These are phyloP conservation scores for Dissoconium aciculare DNA, from an alignment of 2,329 filamentous ascomycete genomes.

Conservation along the genomic window DNA sequence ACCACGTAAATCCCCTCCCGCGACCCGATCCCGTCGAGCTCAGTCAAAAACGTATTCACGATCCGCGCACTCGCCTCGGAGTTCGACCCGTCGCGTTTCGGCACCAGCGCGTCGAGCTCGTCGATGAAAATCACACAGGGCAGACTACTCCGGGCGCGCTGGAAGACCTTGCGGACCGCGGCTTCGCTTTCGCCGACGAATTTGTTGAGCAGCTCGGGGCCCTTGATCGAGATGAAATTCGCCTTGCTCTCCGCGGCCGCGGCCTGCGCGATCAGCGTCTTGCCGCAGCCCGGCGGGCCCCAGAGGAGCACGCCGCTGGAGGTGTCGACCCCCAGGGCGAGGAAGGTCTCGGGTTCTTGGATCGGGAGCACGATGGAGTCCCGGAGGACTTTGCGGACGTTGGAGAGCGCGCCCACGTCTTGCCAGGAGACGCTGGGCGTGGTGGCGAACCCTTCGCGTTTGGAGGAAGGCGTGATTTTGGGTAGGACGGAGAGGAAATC, in stretches of 20 bases:
- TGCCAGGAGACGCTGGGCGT: conserved; percentile 88
- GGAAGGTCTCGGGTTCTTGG: conserved; percentile 62
- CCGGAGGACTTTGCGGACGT: conserved; percentile 67
- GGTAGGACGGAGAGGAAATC: conserved; percentile 64
- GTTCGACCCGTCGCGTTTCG: conserved; percentile 58
- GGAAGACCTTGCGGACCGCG: conserved; percentile 81
- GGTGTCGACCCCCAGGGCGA: conserved; percentile 59
- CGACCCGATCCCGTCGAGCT: conserved; percentile 66
- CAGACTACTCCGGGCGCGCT: conserved; percentile 66
- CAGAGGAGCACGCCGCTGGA: conserved; percentile 84
- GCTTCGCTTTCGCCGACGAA: conserved; percentile 95
- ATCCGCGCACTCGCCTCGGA: conserved; percentile 77
- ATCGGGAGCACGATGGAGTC: conserved; percentile 85
- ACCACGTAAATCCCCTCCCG: conserved; percentile 85
- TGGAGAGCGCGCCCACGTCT: conserved; percentile 71
- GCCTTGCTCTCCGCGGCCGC: conserved; percentile 90
- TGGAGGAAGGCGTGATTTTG: conserved; percentile 63
- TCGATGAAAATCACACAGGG: conserved; percentile 98
- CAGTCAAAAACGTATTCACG: conserved; percentile 87
- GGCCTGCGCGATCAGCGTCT: conserved; percentile 89
- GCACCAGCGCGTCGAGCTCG: conserved; percentile 85
- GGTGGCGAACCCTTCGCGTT: conserved; percentile 86
- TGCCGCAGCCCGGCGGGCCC: conserved; percentile 93
- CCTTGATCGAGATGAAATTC: conserved; percentile 97
- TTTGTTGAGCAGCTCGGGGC: conserved; percentile 90